Conservation (phyloP, 352 stramenopile species). For the Phytophthora palmivora region DNA sequence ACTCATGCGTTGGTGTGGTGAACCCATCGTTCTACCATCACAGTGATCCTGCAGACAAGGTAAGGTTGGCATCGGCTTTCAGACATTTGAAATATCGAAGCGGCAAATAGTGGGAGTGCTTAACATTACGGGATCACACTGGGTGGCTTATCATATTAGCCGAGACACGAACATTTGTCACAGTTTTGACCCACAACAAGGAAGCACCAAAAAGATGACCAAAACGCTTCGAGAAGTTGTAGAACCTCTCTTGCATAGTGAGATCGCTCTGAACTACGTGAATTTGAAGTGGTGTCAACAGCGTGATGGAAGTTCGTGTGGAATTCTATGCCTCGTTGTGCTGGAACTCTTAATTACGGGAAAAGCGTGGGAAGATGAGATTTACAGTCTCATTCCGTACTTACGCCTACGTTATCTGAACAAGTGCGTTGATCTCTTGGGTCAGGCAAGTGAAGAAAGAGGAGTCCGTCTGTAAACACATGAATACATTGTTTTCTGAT, state of each 20-base stretch:
- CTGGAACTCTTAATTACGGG: conserved; percentile 3
- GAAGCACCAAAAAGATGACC: background rate
- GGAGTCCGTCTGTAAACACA: background rate
- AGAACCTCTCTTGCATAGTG: background rate
- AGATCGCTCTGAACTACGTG: background rate
- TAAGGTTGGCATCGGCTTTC: background rate
- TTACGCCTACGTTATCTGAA: background rate
- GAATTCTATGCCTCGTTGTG: conserved; percentile 1
- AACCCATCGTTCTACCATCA: conserved; percentile 1
- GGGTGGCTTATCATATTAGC: background rate
- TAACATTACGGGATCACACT: background rate
- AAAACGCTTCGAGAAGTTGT: background rate
- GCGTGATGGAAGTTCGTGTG: too few relatives aligned
- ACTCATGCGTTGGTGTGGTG: background rate
- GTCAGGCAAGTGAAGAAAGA: background rate
- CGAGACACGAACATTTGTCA: background rate
- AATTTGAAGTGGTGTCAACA: background rate
- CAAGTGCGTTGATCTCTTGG: background rate
- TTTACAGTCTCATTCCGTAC: background rate
- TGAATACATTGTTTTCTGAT: too few relatives aligned
- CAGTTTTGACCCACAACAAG: background rate
- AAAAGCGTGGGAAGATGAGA: background rate
- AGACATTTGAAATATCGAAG: background rate
- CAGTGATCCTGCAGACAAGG: background rate
- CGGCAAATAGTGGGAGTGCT: background rate